Conservation (phyloP, 345 rosid species). For the Hibiscus mutabilis region DNA sequence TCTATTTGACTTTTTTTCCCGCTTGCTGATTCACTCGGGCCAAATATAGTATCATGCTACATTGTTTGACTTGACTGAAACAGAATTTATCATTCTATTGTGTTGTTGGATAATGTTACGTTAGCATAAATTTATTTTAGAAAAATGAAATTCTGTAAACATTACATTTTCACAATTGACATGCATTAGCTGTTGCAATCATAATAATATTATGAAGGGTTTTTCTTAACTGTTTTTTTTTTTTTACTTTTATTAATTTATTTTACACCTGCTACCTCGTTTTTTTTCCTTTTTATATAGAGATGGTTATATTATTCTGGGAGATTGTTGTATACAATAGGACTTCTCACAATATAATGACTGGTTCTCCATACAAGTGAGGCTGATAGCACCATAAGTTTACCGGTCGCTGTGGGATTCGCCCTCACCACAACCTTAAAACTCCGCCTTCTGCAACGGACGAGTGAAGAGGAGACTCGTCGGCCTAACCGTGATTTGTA, state of each 20-base stretch:
- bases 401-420: constrained; percentile 11
- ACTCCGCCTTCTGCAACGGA: constrained; percentile 39
- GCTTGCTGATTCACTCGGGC: not conserved
- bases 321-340: constrained; percentile 46
- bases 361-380: constrained; percentile 59
- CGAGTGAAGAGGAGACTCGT: constrained; percentile 44
- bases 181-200: not conserved
- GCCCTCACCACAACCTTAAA: constrained; percentile 72
- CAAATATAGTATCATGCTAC: not conserved
- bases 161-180: not conserved
- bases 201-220: not conserved
- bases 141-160: not conserved
- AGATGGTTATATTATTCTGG: not conserved
- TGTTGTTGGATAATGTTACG: constrained; percentile 2
- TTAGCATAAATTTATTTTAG: constrained; percentile 13
- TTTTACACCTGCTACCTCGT: too few species aligned
- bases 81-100: not conserved
- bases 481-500: constrained; percentile 52
- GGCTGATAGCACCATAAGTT: constrained; percentile 40
- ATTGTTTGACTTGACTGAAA: not conserved
- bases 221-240: not conserved
- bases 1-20: not conserved
- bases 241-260: too few species aligned
- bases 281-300: too few species aligned
- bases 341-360: constrained; percentile 59